Percentiles rank a stretch among this genome's conserved stretches.
These are phyloP conservation scores for Wickerhamomyces mucosus DNA, from an alignment of 805 yeast species.

Conservation along the genomic window DNA sequence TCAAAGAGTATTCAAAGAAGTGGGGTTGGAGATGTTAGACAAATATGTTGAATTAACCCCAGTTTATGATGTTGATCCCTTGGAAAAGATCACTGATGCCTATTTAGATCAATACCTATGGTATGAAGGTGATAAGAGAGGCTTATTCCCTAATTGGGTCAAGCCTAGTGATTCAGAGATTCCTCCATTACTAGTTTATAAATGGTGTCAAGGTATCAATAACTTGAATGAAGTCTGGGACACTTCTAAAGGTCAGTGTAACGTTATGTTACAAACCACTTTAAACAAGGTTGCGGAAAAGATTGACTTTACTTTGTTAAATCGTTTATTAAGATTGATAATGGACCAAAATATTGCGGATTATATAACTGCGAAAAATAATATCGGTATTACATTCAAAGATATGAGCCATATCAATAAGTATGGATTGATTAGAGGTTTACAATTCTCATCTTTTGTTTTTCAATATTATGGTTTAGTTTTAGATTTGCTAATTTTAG, in stretches of 20 bases:
- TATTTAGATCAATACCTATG: slow-evolving; percentile 91
- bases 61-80: slow-evolving; percentile 79
- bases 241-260: slow-evolving; percentile 59
- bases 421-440: slow-evolving; percentile 79
- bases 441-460: slow-evolving; percentile 84
- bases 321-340: slow-evolving; percentile 68
- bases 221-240: slow-evolving; percentile 77
- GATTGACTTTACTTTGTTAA: slow-evolving; percentile 78
- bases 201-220: slow-evolving; percentile 90
- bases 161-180: slow-evolving; percentile 93
- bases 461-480: slow-evolving; percentile 85
- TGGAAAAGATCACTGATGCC: slow-evolving; percentile 94
- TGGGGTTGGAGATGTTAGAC: slow-evolving; percentile 83
- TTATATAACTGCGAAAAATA: slow-evolving; percentile 86
- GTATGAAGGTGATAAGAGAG: slow-evolving; percentile 88
- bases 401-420: slow-evolving; percentile 94
- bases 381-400: slow-evolving; percentile 71
- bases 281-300: slow-evolving; percentile 70
- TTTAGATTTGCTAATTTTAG: slow-evolving; percentile 72
- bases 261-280: slow-evolving; percentile 76
- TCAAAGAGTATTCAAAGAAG: slow-evolving; percentile 88
- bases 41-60: slow-evolving; percentile 78
- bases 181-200: slow-evolving; percentile 84
- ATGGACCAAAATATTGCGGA: slow-evolving; percentile 91
- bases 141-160: slow-evolving; percentile 90